Conservation (phyloP, 2,329 filamentous ascomycete genomes). For the Aspergillus sp. region DNA sequence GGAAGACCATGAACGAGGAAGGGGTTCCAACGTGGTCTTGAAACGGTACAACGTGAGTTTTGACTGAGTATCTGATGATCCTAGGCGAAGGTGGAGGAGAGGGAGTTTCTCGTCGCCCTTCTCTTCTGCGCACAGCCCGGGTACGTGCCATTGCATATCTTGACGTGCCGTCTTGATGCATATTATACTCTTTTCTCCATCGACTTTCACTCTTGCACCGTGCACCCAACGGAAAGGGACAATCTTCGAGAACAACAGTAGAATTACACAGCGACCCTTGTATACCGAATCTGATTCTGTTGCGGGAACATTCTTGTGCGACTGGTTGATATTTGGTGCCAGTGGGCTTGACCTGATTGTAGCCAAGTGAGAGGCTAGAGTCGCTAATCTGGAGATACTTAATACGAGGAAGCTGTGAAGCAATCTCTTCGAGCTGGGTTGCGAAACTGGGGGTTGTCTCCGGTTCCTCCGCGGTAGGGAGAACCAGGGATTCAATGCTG, state of each 20-base stretch:
- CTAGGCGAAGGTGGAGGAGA: no score
- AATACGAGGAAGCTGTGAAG: background rate
- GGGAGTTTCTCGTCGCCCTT: background rate
- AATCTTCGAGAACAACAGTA: background rate
- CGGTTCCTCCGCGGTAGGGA: rapidly evolving
- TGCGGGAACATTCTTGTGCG: background rate
- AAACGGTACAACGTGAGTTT: background rate
- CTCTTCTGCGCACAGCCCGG: background rate
- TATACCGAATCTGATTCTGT: background rate
- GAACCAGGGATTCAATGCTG: background rate
- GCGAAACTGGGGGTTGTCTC: background rate
- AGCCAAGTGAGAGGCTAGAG: background rate
- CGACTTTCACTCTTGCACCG: background rate
- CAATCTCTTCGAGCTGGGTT: background rate
- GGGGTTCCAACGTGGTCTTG: background rate
- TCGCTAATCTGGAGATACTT: background rate
- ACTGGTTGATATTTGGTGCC: background rate
- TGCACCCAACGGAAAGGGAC: background rate
- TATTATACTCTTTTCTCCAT: background rate
- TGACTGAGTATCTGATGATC: background rate
- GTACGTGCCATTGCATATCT: background rate
- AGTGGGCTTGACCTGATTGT: background rate
- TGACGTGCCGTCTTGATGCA: background rate
- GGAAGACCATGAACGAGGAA: background rate
- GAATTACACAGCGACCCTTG: background rate